Conservation (phyloP, 1,139 yeast species). For the Tardiomyces depauwii region DNA sequence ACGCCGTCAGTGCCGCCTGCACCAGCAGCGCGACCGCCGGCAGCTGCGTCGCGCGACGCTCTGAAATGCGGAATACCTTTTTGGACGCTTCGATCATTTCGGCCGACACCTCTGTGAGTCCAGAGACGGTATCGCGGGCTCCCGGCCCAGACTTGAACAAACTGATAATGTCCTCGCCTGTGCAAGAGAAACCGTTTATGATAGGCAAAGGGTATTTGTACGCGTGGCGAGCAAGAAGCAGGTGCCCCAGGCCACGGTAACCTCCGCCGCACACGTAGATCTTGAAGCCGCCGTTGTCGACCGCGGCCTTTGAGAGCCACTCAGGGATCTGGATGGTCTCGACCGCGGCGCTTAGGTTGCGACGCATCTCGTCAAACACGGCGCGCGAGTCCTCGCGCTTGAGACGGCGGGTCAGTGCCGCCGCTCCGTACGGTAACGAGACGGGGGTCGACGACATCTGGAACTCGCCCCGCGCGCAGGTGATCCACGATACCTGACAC, state of each 20-base stretch:
- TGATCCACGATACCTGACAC: constrained; percentile 54
- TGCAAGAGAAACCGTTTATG: constrained; percentile 51
- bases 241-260: constrained; percentile 50
- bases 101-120: neutral
- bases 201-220: constrained; percentile 41
- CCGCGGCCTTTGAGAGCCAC: constrained; percentile 25
- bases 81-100: constrained; percentile 12
- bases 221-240: constrained; percentile 36
- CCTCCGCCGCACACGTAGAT: constrained; percentile 61
- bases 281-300: constrained; percentile 43
- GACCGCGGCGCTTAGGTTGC: constrained; percentile 34
- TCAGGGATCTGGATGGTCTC: constrained; percentile 29
- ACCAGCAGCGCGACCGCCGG: constrained; percentile 55
- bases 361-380: constrained; percentile 14
- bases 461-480: constrained; percentile 41
- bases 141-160: constrained; percentile 11
- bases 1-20: constrained; percentile 44
- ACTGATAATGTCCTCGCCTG: constrained; percentile 35
- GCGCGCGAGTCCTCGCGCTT: constrained; percentile 27
- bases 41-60: constrained; percentile 46
- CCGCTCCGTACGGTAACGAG: constrained; percentile 58
- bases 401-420: constrained; percentile 45
- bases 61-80: constrained; percentile 47
- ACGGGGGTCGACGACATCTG: constrained; percentile 44
- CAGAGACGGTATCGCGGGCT: neutral